phyloP scores from a whole-genome alignment of 2,329 filamentous ascomycete genomes.

The Anisogramma anomala region DNA sequence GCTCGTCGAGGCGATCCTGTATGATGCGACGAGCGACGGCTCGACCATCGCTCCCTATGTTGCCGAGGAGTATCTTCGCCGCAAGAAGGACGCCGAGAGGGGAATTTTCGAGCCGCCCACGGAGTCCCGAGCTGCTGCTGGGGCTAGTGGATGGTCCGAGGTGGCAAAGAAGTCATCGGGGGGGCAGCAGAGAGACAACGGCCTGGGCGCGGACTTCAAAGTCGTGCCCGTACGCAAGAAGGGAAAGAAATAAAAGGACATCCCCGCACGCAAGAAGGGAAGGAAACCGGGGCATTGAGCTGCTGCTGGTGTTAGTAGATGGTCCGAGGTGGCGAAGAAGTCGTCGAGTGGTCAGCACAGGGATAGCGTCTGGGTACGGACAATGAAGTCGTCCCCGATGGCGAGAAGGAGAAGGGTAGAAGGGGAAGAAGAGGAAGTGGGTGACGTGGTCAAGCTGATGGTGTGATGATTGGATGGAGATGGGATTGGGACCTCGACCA shows the following conservation, averaged over 20 bases:
- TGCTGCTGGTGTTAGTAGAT: constrained; percentile 52
- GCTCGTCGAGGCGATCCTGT: constrained; percentile 54
- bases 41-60: constrained; percentile 89
- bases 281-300: constrained; percentile 36
- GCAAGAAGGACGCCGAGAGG: constrained; percentile 86
- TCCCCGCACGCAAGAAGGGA: too few relatives aligned
- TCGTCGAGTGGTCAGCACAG: constrained; percentile 31
- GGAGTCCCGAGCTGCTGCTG: constrained; percentile 31
- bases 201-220: constrained; percentile 57
- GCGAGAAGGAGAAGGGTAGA: constrained; percentile 82
- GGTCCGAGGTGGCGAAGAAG: constrained; percentile 98
- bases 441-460: too few relatives aligned
- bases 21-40: constrained; percentile 76
- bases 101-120: constrained; percentile 59
- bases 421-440: too few relatives aligned
- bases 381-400: constrained; percentile 77
- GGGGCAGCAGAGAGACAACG: constrained; percentile 26
- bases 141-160: constrained; percentile 77
- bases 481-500: too few relatives aligned
- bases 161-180: constrained; percentile 76
- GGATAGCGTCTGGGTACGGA: constrained; percentile 35
- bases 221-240: constrained; percentile 85
- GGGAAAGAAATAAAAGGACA: constrained; percentile 63
- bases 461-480: too few relatives aligned
- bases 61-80: constrained; percentile 85